Evolutionary conservation across 2,329 filamentous ascomycete genomes (phyloP).

Genomic region (Botrytis fabae): DNA sequence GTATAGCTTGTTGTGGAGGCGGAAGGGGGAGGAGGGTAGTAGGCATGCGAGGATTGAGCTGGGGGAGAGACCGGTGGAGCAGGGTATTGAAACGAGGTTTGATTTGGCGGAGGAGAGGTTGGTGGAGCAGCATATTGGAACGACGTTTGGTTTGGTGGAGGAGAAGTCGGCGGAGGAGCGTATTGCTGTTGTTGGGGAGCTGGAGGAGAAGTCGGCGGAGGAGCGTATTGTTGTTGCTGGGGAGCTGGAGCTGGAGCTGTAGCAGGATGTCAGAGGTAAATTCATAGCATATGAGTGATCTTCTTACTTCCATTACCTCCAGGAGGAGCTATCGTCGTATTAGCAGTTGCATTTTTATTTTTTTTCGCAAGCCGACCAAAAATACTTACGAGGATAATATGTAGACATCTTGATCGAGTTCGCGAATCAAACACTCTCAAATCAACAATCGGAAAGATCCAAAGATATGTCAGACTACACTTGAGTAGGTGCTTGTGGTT

Average conservation of each 20-base stretch:
- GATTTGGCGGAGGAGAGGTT: slow-evolving; percentile 38
- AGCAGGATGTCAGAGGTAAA: slow-evolving; percentile 19
- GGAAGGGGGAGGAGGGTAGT: slow-evolving; percentile 41
- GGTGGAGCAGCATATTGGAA: slow-evolving; percentile 39
- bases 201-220: too few relatives aligned
- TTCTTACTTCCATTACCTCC: slow-evolving; percentile 34
- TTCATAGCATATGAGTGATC: neutral
- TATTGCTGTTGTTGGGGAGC: too few relatives aligned
- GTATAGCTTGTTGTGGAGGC: slow-evolving; percentile 16
- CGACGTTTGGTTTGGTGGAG: slow-evolving; percentile 37
- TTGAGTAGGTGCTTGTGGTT: neutral
- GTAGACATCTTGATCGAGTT: slow-evolving; percentile 33
- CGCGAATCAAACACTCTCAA: neutral
- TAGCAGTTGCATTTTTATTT: slow-evolving; percentile 25
- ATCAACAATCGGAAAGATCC: neutral
- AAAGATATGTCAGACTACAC: neutral
- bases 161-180: slow-evolving; percentile 27
- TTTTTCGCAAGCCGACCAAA: slow-evolving; percentile 8
- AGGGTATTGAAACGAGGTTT: slow-evolving; percentile 36
- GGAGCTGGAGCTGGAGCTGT: slow-evolving; percentile 22
- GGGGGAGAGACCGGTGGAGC: slow-evolving; percentile 39
- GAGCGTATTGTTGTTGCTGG: slow-evolving; percentile 34
- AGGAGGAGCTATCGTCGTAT: slow-evolving; percentile 37
- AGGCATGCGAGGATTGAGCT: slow-evolving; percentile 35
- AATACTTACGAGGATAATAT: slow-evolving; percentile 42